Conservation (phyloP, 176 grass and related monocot genomes). For the Pontederia paniculata region DNA sequence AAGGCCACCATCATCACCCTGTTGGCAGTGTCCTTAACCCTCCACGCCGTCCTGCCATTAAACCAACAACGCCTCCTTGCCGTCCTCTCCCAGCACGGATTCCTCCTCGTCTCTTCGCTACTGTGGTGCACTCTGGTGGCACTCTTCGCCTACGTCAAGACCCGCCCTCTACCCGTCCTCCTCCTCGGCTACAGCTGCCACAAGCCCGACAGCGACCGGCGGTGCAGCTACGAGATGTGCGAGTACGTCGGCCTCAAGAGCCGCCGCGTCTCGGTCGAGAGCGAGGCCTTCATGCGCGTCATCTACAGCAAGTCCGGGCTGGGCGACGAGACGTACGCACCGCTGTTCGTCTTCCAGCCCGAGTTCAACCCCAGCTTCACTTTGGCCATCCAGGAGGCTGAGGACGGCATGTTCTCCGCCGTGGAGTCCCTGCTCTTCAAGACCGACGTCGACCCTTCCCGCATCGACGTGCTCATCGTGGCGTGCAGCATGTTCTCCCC, state of each 20-base stretch:
- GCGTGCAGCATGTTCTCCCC: slow-evolving; percentile 78
- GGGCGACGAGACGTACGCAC: slow-evolving; percentile 65
- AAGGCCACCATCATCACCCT: not conserved
- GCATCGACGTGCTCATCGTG: slow-evolving; percentile 41
- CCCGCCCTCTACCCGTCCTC: slow-evolving; percentile 34
- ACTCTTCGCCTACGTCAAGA: not conserved
- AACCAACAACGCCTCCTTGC: not conserved
- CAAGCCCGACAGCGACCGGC: slow-evolving; percentile 38
- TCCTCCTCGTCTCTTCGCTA: not conserved
- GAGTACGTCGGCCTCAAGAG: slow-evolving; percentile 60
- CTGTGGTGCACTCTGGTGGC: not conserved
- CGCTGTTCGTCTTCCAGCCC: slow-evolving; percentile 48
- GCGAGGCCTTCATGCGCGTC: slow-evolving; percentile 51
- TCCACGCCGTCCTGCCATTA: not conserved
- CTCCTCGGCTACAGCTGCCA: slow-evolving; percentile 71
- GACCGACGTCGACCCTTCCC: slow-evolving; percentile 25
- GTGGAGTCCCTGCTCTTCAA: slow-evolving; percentile 51
- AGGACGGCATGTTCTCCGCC: slow-evolving; percentile 55
- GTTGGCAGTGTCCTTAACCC: not conserved
- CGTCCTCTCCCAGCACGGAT: not conserved
- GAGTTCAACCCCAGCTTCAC: slow-evolving; percentile 30
- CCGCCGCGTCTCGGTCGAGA: slow-evolving; percentile 27
- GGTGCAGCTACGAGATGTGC: slow-evolving; percentile 49
- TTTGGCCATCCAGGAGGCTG: slow-evolving; percentile 43
- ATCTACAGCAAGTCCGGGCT: slow-evolving; percentile 80